Conservation (phyloP, 495 filamentous ascomycete species). For the Tuber umbilicatum region DNA sequence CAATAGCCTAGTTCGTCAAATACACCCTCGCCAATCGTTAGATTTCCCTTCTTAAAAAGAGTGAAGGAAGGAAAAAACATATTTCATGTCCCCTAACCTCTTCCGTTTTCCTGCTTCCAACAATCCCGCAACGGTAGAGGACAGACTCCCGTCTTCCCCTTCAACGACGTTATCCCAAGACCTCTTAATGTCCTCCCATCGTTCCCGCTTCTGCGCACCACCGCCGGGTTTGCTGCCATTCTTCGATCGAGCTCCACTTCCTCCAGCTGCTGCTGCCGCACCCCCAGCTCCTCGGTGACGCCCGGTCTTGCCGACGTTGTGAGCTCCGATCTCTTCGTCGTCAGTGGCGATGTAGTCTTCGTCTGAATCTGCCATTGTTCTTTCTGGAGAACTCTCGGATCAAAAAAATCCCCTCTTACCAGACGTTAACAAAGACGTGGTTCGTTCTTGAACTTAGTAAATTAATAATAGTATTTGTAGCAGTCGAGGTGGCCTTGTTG, state of each 20-base stretch:
- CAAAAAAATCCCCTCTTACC: not conserved
- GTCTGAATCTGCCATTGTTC: conserved; percentile 65
- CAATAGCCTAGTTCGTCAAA: conserved; percentile 53
- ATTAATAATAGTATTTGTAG: conserved; percentile 15
- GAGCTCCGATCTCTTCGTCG: conserved; percentile 64
- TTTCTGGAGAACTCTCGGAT: not conserved
- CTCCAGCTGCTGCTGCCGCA: conserved; percentile 21
- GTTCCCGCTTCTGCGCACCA: conserved; percentile 45
- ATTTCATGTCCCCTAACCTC: conserved; percentile 48
- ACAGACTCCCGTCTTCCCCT: conserved; percentile 68
- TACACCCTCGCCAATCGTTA: conserved; percentile 12
- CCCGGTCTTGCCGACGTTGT: conserved; percentile 30
- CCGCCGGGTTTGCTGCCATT: conserved; percentile 17
- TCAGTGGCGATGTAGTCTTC: conserved; percentile 76
- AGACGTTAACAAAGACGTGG: not conserved
- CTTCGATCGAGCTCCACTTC: conserved; percentile 46
- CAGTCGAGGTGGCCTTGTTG: not conserved
- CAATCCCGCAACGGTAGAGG: conserved; percentile 59
- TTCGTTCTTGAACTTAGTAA: not conserved
- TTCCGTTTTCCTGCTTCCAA: conserved; percentile 68
- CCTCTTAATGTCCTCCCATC: conserved; percentile 54
- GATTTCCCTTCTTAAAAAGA: conserved; percentile 12
- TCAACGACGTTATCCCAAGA: conserved; percentile 64
- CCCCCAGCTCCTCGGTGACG: conserved; percentile 28
- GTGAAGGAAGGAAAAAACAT: not conserved